A percentile compares a stretch with the other conserved stretches of the same genome.
These are phyloP conservation scores for Daldinia eschscholtzii DNA, from an alignment of 2,329 filamentous ascomycete species.

Conservation along the genomic window DNA sequence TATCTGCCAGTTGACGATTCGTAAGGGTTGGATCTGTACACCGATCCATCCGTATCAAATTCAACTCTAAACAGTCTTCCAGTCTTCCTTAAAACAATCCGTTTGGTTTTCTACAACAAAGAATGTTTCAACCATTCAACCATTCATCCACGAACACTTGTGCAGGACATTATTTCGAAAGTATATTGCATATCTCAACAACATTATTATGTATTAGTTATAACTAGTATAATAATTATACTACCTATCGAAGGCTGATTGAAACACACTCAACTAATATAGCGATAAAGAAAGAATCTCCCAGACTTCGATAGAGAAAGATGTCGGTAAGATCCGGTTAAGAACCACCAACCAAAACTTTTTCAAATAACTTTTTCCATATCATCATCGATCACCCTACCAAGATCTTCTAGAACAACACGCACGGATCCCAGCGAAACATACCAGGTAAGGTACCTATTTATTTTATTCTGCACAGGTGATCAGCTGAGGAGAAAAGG, in stretches of 20 bases:
- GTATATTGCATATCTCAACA: too few species aligned
- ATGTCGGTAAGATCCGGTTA: constrained; percentile 30
- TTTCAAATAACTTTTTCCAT: constrained; percentile 5
- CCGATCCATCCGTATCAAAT: neutral
- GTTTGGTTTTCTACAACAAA: constrained; percentile 9
- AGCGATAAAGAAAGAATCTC: constrained; percentile 4
- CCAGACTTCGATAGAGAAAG: constrained; percentile 9
- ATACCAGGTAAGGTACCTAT: neutral
- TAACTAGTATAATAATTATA: neutral
- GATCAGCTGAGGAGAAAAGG: constrained; percentile 26
- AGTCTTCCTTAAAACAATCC: neutral
- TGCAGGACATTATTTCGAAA: constrained; percentile 16
- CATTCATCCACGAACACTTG: constrained; percentile 18
- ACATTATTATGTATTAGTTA: neutral
- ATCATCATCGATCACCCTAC: constrained; percentile 14
- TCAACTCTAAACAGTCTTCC: neutral
- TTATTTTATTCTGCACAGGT: neutral
- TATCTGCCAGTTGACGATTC: neutral
- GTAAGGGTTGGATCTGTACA: neutral
- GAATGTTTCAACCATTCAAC: constrained; percentile 16
- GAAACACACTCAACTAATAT: neutral
- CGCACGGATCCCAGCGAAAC: neutral
- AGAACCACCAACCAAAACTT: constrained; percentile 19
- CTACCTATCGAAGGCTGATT: neutral
- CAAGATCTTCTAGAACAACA: constrained; percentile 25